Evolutionary conservation across 1,284 basidiomycete species (phyloP).

Genomic region (Leccinum solheimii): DNA sequence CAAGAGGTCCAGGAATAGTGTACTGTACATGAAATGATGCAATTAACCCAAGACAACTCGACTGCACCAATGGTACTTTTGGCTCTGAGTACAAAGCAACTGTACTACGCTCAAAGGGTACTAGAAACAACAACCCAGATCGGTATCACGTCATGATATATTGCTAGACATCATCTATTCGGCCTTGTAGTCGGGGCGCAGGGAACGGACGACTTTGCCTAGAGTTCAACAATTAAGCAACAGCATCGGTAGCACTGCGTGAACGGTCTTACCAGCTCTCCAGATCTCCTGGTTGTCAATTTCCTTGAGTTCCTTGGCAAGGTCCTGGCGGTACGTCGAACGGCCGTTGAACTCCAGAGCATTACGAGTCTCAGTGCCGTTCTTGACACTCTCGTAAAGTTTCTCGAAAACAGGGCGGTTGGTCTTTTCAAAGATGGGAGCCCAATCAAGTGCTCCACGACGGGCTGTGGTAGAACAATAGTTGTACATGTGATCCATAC

Average conservation of each 20-base stretch:
- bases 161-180: slow-evolving; percentile 37
- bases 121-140: slow-evolving; percentile 5
- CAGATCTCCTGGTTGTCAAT: slow-evolving; percentile 99
- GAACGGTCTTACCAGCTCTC: slow-evolving; percentile 77
- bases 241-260: not conserved
- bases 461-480: slow-evolving; percentile 99
- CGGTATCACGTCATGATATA: slow-evolving; percentile 13
- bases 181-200: slow-evolving; percentile 76
- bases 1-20: not conserved
- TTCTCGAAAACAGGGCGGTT: slow-evolving; percentile 93
- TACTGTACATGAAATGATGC: slow-evolving; percentile 20
- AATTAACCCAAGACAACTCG: slow-evolving; percentile 6
- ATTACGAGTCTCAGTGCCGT: slow-evolving; percentile 97
- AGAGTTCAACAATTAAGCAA: slow-evolving; percentile 10
- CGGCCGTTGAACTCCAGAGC: slow-evolving; percentile 96
- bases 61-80: slow-evolving; percentile 33
- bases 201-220: slow-evolving; percentile 76
- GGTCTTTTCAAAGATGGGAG: slow-evolving; percentile 94
- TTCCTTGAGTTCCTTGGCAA: slow-evolving; percentile 91
- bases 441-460: slow-evolving; percentile 99
- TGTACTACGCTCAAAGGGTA: slow-evolving; percentile 1
- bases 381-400: slow-evolving; percentile 91
- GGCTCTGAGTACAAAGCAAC: slow-evolving; percentile 11
- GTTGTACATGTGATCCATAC: slow-evolving; percentile 99
- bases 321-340: slow-evolving; percentile 90